phyloP scores from a whole-genome alignment of 495 filamentous ascomycete species.

The Aspergillus baeticus region DNA sequence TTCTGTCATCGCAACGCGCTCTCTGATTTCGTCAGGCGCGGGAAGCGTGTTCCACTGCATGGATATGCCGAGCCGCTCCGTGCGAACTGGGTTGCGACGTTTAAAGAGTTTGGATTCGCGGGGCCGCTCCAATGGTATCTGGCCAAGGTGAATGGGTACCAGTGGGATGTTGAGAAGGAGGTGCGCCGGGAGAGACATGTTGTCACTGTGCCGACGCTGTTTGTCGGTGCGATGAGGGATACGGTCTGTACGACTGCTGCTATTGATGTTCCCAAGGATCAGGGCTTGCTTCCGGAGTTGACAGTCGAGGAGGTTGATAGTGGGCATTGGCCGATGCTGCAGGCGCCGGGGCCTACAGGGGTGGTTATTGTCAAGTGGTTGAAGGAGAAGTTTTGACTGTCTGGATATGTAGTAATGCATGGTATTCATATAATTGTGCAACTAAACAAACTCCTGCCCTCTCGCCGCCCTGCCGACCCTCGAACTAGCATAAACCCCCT shows the following conservation, averaged over 20 bases:
- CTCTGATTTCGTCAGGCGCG: background rate
- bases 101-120: too few relatives aligned
- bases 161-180: background rate
- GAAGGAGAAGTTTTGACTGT: background rate
- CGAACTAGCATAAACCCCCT: slow-evolving; percentile 33
- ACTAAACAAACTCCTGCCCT: slow-evolving; percentile 27
- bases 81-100: too few relatives aligned
- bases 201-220: too few relatives aligned
- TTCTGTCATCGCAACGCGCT: background rate
- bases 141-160: background rate
- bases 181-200: background rate
- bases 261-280: too few relatives aligned
- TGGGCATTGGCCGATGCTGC: background rate
- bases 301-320: too few relatives aligned
- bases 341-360: background rate
- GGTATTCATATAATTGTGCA: too few relatives aligned
- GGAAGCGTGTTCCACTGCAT: background rate
- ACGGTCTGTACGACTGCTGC: too few relatives aligned
- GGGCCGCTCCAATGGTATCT: background rate
- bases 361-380: background rate
- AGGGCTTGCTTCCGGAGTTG: too few relatives aligned
- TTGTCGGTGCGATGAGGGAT: too few relatives aligned
- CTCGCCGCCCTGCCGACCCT: slow-evolving; percentile 25
- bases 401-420: too few relatives aligned
- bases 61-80: too few relatives aligned